Evolutionary conservation across 2,329 filamentous ascomycete species (phyloP).

Genomic region (Microcyclospora tardicrescens): DNA sequence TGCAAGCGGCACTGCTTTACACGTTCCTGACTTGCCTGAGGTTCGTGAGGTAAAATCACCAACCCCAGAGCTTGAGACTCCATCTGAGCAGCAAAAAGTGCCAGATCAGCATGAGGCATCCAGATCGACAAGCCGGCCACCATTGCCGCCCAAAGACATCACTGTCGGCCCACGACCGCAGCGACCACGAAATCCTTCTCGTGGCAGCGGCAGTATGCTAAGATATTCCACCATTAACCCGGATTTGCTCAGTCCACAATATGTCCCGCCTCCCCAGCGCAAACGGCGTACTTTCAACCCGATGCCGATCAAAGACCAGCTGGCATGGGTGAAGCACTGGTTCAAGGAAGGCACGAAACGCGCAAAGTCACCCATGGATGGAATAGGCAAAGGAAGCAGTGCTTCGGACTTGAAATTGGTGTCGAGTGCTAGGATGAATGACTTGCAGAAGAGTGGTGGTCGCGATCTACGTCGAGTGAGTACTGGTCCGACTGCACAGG

Average conservation of each 20-base stretch:
- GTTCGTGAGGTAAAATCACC: constrained; percentile 51
- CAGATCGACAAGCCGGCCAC: constrained; percentile 63
- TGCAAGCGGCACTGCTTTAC: constrained; percentile 18
- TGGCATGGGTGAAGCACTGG: constrained; percentile 59
- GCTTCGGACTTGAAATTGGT: no score
- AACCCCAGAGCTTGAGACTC: constrained; percentile 37
- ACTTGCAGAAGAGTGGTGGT: constrained; percentile 1
- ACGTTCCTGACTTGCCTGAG: constrained; percentile 62
- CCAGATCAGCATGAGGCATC: constrained; percentile 47
- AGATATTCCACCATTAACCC: constrained; percentile 66
- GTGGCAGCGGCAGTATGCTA: constrained; percentile 61
- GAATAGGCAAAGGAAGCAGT: constrained; percentile 1
- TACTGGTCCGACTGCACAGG: constrained; percentile 16
- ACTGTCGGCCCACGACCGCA: constrained; percentile 33
- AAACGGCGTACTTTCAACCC: constrained; percentile 45
- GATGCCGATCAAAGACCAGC: constrained; percentile 51
- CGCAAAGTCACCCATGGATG: constrained; percentile 41
- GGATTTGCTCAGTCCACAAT: constrained; percentile 40
- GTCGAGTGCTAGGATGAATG: no score
- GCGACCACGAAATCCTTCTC: constrained; percentile 28
- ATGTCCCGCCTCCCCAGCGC: constrained; percentile 33
- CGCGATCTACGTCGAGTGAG: constrained; percentile 24
- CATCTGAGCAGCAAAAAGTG: constrained; percentile 44
- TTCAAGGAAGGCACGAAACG: constrained; percentile 52
- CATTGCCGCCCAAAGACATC: constrained; percentile 75